Base-by-base conservation (phyloP, 495 filamentous ascomycete species). In the Talaromyces ruber region DNA sequence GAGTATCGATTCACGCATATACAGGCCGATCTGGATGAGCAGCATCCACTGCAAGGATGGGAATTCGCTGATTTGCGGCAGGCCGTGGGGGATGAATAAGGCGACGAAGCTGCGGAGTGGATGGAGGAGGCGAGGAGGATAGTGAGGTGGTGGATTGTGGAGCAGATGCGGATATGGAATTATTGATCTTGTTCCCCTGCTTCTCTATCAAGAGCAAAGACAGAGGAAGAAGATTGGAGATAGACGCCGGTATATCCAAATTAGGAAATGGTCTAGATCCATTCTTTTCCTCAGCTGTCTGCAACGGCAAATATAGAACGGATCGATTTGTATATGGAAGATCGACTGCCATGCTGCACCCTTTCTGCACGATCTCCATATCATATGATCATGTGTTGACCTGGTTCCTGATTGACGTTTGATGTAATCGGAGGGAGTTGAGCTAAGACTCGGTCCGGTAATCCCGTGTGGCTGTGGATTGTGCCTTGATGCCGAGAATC, bases 91-190 rank as follows among this genome's bases (percentile, higher is more conserved):
- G 66, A 65, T 4, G 66, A 69, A 25, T 69, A 72, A 39, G 72
- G 74, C 14, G 63, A 70, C 6, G 73, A 73, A 1, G 69, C 72
- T 4, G 72, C 62, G 9, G 63, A 66, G 18, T 81, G 78, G 78
- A 65, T 74, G 6, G 60, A 68, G 32, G 69, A 76, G 53, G 78
- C 78, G 5, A 72, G 72, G 62, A 63, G 66, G 59, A 70, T 79
- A 29, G 74, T 65, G 7, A 65, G 67, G 28, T 79, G 76, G 76
- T 75, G 68, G 66, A 68, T 74, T 18, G 70, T 64, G 54, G 74
- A 79, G 59, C 71, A 76, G 64, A 69, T 70, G 26, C 67, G 72
- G n/a, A 68, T 76, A 25, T 79, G 76, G 76, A 71, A 74, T 25
- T 79, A 77, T 62, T 63, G 34, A 39, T n/a, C 14, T n/a, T n/a